Evolutionary conservation across 2,329 filamentous ascomycete species (phyloP).

Genomic region (Shiraia bambusicola): DNA sequence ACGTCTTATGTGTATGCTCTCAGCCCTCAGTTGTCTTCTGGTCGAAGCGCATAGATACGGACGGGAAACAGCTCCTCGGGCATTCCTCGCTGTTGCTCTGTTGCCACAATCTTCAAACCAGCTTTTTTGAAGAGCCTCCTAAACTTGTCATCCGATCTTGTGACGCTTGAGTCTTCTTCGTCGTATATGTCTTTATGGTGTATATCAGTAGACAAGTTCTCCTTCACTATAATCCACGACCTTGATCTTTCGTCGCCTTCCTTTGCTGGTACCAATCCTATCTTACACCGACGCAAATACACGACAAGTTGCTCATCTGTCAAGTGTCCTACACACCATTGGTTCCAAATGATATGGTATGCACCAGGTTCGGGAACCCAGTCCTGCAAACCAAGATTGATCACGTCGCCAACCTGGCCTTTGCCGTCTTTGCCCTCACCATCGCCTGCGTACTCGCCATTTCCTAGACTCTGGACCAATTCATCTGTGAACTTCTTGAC

Average conservation of each 20-base stretch:
- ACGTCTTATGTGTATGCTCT: neutral
- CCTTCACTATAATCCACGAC: slow-evolving; percentile 69
- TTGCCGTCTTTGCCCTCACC: slow-evolving; percentile 22
- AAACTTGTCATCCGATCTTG: slow-evolving; percentile 73
- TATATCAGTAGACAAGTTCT: slow-evolving; percentile 66
- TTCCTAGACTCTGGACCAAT: slow-evolving; percentile 45
- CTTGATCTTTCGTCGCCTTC: slow-evolving; percentile 45
- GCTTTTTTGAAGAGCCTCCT: slow-evolving; percentile 67
- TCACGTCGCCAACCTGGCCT: slow-evolving; percentile 62
- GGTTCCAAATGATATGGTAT: slow-evolving; percentile 85
- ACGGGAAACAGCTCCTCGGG: slow-evolving; percentile 71
- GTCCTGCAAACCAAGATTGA: slow-evolving; percentile 71
- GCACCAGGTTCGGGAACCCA: slow-evolving; percentile 57
- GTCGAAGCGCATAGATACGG: slow-evolving; percentile 73
- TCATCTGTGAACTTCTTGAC: slow-evolving; percentile 74
- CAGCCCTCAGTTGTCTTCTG: slow-evolving; percentile 33
- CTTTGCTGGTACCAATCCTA: slow-evolving; percentile 44
- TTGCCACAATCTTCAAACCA: slow-evolving; percentile 59
- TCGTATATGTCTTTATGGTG: slow-evolving; percentile 70
- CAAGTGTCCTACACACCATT: slow-evolving; percentile 87
- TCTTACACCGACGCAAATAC: slow-evolving; percentile 65
- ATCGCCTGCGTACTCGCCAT: slow-evolving; percentile 24
- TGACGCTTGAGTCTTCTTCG: slow-evolving; percentile 73
- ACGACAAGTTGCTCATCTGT: slow-evolving; percentile 70
- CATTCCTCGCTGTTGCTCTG: slow-evolving; percentile 58